A percentile compares a stretch with the other conserved stretches of the same genome.
phyloP scores from a whole-genome alignment of 345 rosid species.

The Hevea brasiliensis region DNA sequence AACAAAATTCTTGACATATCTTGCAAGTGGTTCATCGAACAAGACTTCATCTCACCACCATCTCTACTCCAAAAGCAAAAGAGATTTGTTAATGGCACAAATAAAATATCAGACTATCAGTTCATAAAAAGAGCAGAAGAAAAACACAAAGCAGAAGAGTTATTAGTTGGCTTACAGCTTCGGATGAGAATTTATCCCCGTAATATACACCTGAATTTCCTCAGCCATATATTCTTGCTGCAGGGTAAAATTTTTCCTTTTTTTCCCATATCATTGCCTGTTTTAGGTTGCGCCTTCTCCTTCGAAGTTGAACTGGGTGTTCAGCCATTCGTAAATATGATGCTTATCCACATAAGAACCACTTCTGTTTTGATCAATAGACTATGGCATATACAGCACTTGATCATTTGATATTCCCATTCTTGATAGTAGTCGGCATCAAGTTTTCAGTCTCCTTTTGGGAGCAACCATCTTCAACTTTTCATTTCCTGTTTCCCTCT shows the following conservation, averaged over 20 bases:
- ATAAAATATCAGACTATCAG: neutral
- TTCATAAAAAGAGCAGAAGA: neutral
- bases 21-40: neutral
- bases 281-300: neutral
- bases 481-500: slow-evolving; percentile 48
- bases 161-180: slow-evolving; percentile 6
- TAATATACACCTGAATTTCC: slow-evolving; percentile 6
- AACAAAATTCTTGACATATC: slow-evolving; percentile 20
- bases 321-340: neutral
- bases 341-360: neutral
- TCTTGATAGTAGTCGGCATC: neutral
- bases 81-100: neutral
- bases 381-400: neutral
- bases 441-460: slow-evolving; percentile 26
- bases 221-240: slow-evolving; percentile 4
- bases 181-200: neutral
- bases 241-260: slow-evolving; percentile 9
- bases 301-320: slow-evolving; percentile 6
- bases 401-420: slow-evolving; percentile 21
- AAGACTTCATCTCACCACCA: slow-evolving; percentile 1
- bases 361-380: neutral
- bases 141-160: neutral
- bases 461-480: slow-evolving; percentile 31
- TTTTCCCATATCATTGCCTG: neutral
- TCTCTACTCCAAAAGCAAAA: slow-evolving; percentile 8